Conservation (phyloP, 2,329 filamentous ascomycete species). For the Fusarium agapanthi region DNA sequence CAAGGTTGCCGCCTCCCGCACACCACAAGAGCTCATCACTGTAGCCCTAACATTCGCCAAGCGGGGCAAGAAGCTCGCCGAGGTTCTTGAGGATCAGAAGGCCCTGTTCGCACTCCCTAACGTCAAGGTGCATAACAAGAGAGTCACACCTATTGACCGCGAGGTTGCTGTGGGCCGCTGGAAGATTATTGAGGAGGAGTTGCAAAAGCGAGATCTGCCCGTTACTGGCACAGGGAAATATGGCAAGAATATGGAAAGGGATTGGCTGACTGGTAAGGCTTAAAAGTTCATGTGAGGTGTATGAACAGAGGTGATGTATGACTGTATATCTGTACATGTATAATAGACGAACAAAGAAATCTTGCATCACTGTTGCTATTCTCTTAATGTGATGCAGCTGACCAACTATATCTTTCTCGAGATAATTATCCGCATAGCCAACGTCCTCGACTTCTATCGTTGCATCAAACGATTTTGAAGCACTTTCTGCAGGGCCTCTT, state of each 20-base stretch:
- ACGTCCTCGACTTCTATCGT: background rate
- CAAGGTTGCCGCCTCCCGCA: constrained; percentile 65
- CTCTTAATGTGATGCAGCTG: background rate
- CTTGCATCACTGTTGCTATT: constrained; percentile 17
- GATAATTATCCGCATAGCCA: background rate
- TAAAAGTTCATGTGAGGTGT: constrained; percentile 35
- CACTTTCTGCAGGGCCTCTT: background rate
- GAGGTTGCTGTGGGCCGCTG: constrained; percentile 77
- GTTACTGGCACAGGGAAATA: constrained; percentile 57
- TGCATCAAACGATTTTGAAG: background rate
- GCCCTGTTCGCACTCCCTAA: constrained; percentile 68
- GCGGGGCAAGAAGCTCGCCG: constrained; percentile 68
- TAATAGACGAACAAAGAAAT: constrained; percentile 42
- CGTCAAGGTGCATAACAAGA: constrained; percentile 70
- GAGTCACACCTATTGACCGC: constrained; percentile 75
- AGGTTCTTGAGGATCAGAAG: constrained; percentile 61
- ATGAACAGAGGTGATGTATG: constrained; percentile 31
- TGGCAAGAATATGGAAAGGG: constrained; percentile 53
- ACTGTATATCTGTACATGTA: constrained; percentile 47
- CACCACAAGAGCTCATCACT: constrained; percentile 63
- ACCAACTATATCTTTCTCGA: background rate
- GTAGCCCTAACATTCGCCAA: constrained; percentile 63
- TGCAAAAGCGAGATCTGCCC: constrained; percentile 69
- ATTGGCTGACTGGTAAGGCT: constrained; percentile 53
- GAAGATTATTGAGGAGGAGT: constrained; percentile 80